These are phyloP conservation scores for Agrocybe praecox DNA, from an alignment of 768 basidiomycete genomes.

Conservation along the genomic window DNA sequence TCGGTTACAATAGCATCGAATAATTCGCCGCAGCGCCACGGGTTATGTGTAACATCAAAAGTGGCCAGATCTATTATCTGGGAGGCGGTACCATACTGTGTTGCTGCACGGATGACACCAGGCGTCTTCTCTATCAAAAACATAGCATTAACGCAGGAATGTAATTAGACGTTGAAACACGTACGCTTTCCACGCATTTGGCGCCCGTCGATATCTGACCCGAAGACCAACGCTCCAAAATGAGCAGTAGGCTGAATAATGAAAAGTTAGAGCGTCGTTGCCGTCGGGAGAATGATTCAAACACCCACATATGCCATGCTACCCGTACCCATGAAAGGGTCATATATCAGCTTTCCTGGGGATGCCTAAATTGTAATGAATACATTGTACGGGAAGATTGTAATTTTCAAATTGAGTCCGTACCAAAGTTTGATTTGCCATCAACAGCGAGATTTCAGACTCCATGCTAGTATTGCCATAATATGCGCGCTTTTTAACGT, in stretches of 20 bases:
- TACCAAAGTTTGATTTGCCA: slow-evolving; percentile 95
- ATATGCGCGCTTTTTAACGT: slow-evolving; percentile 88
- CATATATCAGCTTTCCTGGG: slow-evolving; percentile 90
- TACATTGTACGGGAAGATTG: not conserved
- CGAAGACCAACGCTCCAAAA: slow-evolving; percentile 86
- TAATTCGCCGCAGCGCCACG: slow-evolving; percentile 85
- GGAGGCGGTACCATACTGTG: slow-evolving; percentile 77
- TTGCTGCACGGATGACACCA: slow-evolving; percentile 79
- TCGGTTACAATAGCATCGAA: slow-evolving; percentile 96
- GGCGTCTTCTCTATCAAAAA: slow-evolving; percentile 43
- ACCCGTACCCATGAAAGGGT: slow-evolving; percentile 94
- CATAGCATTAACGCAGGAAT: not conserved
- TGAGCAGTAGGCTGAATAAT: slow-evolving; percentile 73
- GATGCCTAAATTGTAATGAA: slow-evolving; percentile 57
- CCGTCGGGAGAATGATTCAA: not conserved
- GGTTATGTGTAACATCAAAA: slow-evolving; percentile 90
- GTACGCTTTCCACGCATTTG: slow-evolving; percentile 90
- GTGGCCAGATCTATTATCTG: slow-evolving; percentile 84
- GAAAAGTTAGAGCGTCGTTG: not conserved
- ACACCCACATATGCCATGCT: slow-evolving; percentile 81
- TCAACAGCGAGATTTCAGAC: slow-evolving; percentile 90
- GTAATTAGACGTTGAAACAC: not conserved
- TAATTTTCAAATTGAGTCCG: slow-evolving; percentile 13
- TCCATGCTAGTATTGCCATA: slow-evolving; percentile 99
- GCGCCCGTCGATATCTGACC: slow-evolving; percentile 96